A percentile compares a stretch with the other conserved stretches of the same genome.
phyloP scores from a whole-genome alignment of 208 protist genomes.

The Acanthamoeba healyi region DNA sequence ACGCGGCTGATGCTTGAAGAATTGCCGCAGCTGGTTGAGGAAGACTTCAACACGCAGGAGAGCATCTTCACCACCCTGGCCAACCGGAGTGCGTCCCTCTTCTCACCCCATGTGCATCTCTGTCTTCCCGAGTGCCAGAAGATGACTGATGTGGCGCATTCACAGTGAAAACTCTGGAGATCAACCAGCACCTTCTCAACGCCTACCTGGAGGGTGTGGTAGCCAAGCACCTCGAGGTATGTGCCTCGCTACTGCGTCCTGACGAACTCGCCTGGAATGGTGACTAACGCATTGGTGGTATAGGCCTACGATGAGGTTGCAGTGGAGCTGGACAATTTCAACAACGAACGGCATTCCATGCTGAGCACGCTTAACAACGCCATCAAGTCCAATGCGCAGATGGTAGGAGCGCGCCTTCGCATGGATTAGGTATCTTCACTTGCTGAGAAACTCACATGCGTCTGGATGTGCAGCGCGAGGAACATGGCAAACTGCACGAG shows the following conservation, averaged over 20 bases:
- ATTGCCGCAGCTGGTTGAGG: neutral
- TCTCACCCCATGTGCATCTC: neutral
- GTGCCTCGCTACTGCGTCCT: too few relatives aligned
- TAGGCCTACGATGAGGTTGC: neutral
- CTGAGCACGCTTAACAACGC: neutral
- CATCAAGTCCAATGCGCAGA: neutral
- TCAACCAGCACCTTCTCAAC: constrained; percentile 12
- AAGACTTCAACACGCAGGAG: constrained; percentile 9
- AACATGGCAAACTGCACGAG: neutral
- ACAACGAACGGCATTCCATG: neutral
- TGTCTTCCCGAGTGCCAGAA: neutral
- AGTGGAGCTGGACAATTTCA: neutral
- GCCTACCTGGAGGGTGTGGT: constrained; percentile 8
- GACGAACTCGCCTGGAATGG: too few relatives aligned
- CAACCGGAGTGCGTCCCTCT: neutral
- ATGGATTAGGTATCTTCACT: too few relatives aligned
- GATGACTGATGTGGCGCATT: neutral
- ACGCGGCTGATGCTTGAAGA: neutral
- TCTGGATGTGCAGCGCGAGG: neutral
- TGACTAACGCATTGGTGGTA: too few relatives aligned
- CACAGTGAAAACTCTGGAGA: constrained; percentile 25
- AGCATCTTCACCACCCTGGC: constrained; percentile 39
- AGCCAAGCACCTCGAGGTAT: constrained; percentile 6
- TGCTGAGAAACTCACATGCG: neutral
- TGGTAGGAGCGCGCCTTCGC: too few relatives aligned